Conservation (phyloP, 257 asterid genomes). For the Misopates orontium region DNA sequence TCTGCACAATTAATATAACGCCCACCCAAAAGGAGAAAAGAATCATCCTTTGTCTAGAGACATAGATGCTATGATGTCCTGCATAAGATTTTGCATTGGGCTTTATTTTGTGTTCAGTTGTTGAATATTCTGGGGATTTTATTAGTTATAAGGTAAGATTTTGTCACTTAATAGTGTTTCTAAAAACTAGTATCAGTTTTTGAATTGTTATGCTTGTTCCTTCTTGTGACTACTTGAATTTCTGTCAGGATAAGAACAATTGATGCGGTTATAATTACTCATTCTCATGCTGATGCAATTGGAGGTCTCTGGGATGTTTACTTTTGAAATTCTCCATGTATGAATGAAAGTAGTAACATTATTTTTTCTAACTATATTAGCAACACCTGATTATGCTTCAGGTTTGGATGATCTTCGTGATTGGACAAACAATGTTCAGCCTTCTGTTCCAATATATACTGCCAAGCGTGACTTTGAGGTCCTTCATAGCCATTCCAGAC, state of each 20-base stretch:
- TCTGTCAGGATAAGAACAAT: conserved; percentile 92
- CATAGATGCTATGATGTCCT: not conserved
- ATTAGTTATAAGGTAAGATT: not conserved
- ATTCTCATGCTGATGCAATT: conserved; percentile 99
- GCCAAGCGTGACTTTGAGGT: conserved; percentile 98
- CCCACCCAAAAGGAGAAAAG: too few species aligned
- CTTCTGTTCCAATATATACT: conserved; percentile 76
- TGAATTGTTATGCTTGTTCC: conserved; percentile 32
- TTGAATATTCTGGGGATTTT: conserved; percentile 6
- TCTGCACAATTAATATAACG: not conserved
- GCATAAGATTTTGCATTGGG: not conserved
- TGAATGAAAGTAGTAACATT: conserved; percentile 30
- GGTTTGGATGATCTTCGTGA: conserved; percentile 99
- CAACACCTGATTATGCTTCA: conserved; percentile 32
- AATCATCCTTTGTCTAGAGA: not conserved
- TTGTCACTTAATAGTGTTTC: conserved; percentile 1
- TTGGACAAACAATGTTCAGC: conserved; percentile 98
- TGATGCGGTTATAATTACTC: conserved; percentile 97
- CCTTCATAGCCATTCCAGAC: not conserved
- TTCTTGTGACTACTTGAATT: conserved; percentile 50
- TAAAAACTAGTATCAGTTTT: conserved; percentile 23
- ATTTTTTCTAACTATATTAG: not conserved
- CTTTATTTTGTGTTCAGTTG: not conserved
- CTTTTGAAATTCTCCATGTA: conserved; percentile 33
- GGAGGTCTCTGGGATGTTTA: conserved; percentile 83